Evolutionary conservation across 495 filamentous ascomycete genomes (phyloP), one percentile per base, ranked within the genome.

Genomic region (Aspergillus olivimuriae): DNA sequence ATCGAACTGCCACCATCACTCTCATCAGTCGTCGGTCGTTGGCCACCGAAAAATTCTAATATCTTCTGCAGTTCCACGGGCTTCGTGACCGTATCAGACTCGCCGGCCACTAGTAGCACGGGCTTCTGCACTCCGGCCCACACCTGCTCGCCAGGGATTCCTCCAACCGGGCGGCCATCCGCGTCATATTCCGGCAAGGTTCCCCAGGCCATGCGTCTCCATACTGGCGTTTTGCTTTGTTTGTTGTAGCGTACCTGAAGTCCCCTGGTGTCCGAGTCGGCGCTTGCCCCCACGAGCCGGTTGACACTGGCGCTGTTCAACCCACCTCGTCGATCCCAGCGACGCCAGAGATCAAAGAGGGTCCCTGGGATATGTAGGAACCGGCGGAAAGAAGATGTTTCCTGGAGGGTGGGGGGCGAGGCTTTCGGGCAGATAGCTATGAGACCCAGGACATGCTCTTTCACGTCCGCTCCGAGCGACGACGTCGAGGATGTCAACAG

Each of bases 191-290:
- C 68, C 11, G 84, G 79, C 15, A 88, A 60, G 34, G 69, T 63
- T 2, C 88, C 89, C 64, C 73, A 84, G 3, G 81, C 84, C 84
- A 95, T 91, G 28, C 89, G 76, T 46, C 83, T 77, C 78, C 86
- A 95, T 0, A 94, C 87, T 0, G 83, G 71, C 0, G 88, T 88
- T 49, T 69, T 74, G 47, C 84, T 91, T 56, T 95, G 87, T 40
- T 73, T 73, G 61, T 97, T 97, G 69, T 83, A 96, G 17, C 79
- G 78, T 19, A 84, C 59, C 61, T 97, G 91, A 26, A 95, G 70
- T 44, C 76, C 78, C 57, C 84, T 85, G 2, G 84, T 77, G 55
- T 90, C 86, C 2, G 68, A 55, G 31, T 91, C 86, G 9, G 87
- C 88, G 47, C 77, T 69, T 11, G 65, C 61, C 4, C 90, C 91